These are phyloP conservation scores for Hamamelis virginiana DNA, from an alignment of 164 flowering plant genomes.

Conservation along the genomic window DNA sequence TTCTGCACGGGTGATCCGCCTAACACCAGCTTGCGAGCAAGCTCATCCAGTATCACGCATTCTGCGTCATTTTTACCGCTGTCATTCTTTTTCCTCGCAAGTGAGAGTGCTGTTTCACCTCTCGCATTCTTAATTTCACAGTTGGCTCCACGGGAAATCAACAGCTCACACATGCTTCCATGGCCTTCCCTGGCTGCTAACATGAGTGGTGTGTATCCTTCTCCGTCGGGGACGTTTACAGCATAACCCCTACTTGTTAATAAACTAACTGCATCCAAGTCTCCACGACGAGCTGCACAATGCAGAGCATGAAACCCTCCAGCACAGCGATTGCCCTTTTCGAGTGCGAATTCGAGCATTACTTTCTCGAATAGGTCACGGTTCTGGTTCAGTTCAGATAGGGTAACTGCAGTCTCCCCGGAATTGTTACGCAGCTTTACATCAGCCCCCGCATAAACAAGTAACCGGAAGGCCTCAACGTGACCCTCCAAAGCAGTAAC, in stretches of 20 bases:
- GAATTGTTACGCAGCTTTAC: constrained; percentile 44
- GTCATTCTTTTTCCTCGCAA: constrained; percentile 38
- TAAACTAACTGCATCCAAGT: constrained; percentile 44
- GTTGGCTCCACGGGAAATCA: constrained; percentile 52
- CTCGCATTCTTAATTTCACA: constrained; percentile 34
- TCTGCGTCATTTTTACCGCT: constrained; percentile 36
- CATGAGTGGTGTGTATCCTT: constrained; percentile 76
- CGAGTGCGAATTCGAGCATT: constrained; percentile 67
- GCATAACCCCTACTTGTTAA: constrained; percentile 57
- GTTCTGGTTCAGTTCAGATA: constrained; percentile 35
- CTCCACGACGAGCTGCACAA: constrained; percentile 64
- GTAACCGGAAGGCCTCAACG: constrained; percentile 55
- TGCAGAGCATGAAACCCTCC: constrained; percentile 66
- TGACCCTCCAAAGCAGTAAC: constrained; percentile 59
- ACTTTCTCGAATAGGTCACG: constrained; percentile 58
- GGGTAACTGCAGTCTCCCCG: constrained; percentile 51
- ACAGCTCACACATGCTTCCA: constrained; percentile 42
- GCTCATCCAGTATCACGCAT: constrained; percentile 47
- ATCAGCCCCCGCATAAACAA: constrained; percentile 70
- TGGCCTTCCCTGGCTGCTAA: constrained; percentile 69
- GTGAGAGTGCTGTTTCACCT: constrained; percentile 62
- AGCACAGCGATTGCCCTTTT: constrained; percentile 37
- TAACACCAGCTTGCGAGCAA: constrained; percentile 52
- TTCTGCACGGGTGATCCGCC: constrained; percentile 39
- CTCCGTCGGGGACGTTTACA: constrained; percentile 48